Conservation (phyloP, 176 grass and related monocot genomes). For the Zoysia pacifica region DNA sequence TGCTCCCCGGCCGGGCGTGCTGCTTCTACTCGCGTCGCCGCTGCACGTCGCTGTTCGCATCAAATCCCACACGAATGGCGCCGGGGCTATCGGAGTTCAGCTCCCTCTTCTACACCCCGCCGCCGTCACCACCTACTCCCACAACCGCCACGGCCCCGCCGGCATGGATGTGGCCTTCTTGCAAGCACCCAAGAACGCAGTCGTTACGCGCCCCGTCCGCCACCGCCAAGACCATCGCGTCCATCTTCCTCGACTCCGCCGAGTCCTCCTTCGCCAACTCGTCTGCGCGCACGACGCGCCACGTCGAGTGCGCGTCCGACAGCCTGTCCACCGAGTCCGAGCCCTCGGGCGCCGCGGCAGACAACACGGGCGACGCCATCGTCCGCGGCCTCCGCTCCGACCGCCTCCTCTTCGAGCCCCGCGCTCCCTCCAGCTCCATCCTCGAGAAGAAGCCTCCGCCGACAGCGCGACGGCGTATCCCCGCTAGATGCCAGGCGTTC, state of each 20-base stretch:
- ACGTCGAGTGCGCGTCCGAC: conserved; percentile 44
- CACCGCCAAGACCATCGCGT: conserved; percentile 48
- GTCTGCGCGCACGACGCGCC: conserved; percentile 29
- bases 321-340: conserved; percentile 60
- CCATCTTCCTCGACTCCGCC: conserved; percentile 61
- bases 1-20: too few species aligned
- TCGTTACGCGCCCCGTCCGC: conserved; percentile 35
- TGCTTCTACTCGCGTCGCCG: too few species aligned
- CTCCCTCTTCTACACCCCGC: too few species aligned
- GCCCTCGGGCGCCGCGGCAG: conserved; percentile 17
- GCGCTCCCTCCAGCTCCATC: conserved; percentile 71
- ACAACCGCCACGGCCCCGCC: too few species aligned
- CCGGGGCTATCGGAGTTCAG: too few species aligned
- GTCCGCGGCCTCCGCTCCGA: conserved; percentile 69
- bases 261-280: conserved; percentile 77
- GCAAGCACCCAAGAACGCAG: conserved; percentile 55
- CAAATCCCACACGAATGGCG: too few species aligned
- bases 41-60: too few species aligned
- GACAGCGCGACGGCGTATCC: neutral
- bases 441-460: conserved; percentile 34
- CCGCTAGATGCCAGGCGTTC: neutral
- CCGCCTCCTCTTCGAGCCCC: conserved; percentile 73
- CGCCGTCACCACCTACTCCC: too few species aligned
- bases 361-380: conserved; percentile 51
- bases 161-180: too few species aligned